Percentiles rank a stretch among this genome's conserved stretches.
phyloP scores from a whole-genome alignment of 129 eudicot genomes.

The Chrysanthemum lavandulifolium region DNA sequence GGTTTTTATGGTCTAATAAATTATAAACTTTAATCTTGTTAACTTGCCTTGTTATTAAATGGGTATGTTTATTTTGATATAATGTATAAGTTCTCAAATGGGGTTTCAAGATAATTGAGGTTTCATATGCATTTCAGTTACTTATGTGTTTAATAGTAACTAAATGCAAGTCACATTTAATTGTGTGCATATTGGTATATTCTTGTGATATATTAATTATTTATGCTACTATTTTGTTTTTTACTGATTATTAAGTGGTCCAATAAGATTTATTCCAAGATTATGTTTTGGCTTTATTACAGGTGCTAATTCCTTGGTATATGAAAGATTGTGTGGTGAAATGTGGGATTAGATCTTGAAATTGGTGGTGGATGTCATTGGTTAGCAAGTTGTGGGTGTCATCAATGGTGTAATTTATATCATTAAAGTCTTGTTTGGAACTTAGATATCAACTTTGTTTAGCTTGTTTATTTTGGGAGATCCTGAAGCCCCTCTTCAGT shows the following conservation, averaged over 20 bases:
- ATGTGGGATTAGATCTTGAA: conserved; percentile 39
- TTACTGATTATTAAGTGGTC: conserved; percentile 28
- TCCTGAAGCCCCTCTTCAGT: conserved; percentile 17
- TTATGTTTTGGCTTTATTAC: conserved; percentile 38
- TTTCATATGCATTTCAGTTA: conserved; percentile 4
- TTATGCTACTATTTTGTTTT: conserved; percentile 39
- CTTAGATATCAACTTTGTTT: conserved; percentile 11
- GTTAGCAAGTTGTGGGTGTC: too few relatives aligned
- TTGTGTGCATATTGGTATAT: conserved; percentile 32
- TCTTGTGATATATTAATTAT: conserved; percentile 19
- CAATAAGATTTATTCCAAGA: conserved; percentile 34
- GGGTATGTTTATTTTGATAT: not conserved
- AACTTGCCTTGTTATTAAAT: not conserved
- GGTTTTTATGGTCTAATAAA: too few relatives aligned
- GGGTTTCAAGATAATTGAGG: conserved; percentile 29
- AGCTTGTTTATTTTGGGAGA: conserved; percentile 31
- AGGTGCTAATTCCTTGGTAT: conserved; percentile 34
- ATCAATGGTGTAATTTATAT: too few relatives aligned
- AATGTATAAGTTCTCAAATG: conserved; percentile 7
- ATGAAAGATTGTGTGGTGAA: conserved; percentile 31
- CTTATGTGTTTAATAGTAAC: too few relatives aligned
- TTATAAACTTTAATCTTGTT: too few relatives aligned
- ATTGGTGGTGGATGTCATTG: not conserved
- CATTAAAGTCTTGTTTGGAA: too few relatives aligned
- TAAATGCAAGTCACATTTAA: conserved; percentile 37